A percentile compares a stretch with the other conserved stretches of the same genome.
Conservation (phyloP, 225 moss, liverwort and hornwort species). For the Sphagnum contortum region DNA sequence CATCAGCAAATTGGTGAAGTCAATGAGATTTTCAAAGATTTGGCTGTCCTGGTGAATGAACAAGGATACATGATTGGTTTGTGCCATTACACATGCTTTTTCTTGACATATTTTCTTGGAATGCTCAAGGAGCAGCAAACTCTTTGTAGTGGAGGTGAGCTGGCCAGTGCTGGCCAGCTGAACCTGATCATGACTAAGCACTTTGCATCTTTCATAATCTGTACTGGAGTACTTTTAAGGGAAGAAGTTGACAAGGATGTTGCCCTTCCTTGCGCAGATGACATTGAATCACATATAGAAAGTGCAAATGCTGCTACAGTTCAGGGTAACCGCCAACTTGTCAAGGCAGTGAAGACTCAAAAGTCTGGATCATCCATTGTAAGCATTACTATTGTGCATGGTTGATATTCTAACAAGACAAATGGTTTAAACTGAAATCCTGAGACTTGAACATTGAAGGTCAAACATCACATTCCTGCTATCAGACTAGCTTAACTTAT, state of each 20-base stretch:
- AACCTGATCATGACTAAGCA: too few species aligned
- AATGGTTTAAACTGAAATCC: too few species aligned
- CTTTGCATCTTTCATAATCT: neutral
- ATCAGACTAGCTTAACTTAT: neutral
- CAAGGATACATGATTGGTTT: constrained; percentile 58
- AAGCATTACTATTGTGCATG: neutral
- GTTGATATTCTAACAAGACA: neutral
- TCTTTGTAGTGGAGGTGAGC: too few species aligned
- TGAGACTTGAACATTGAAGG: too few species aligned
- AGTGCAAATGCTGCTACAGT: constrained; percentile 47
- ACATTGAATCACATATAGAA: constrained; percentile 40
- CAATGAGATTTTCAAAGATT: constrained; percentile 97
- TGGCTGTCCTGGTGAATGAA: constrained; percentile 65
- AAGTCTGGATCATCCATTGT: constrained; percentile 53
- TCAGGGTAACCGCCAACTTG: constrained; percentile 48
- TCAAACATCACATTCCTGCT: too few species aligned
- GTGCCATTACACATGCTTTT: neutral
- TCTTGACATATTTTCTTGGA: too few species aligned
- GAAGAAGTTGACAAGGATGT: neutral
- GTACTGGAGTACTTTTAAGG: neutral
- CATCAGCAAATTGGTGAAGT: constrained; percentile 95
- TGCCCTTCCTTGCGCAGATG: constrained; percentile 20
- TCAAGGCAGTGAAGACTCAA: constrained; percentile 33
- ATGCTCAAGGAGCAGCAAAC: too few species aligned
- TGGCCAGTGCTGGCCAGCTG: too few species aligned